Evolutionary conservation across 352 stramenopile species (phyloP).

Genomic region (Phytophthora tentaculata): DNA sequence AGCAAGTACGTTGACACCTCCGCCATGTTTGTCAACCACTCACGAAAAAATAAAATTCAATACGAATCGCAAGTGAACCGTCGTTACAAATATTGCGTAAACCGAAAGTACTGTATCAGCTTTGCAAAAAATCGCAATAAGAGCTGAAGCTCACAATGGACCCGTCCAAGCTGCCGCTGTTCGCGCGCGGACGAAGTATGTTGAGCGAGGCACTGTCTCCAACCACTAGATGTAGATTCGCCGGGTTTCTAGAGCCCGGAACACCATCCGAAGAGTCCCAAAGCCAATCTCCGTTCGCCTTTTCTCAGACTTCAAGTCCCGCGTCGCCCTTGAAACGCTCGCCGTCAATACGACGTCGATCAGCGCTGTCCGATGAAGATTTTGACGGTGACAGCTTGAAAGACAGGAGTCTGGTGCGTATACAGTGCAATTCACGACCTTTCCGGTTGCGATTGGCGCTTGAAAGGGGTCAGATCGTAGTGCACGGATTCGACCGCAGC

Average conservation of each 20-base stretch:
- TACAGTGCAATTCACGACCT: slow-evolving; percentile 52
- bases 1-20: slow-evolving; percentile 62
- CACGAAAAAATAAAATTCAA: slow-evolving; percentile 9
- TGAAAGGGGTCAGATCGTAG: slow-evolving; percentile 51
- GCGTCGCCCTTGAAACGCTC: slow-evolving; percentile 14
- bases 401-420: slow-evolving; percentile 48
- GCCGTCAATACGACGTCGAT: slow-evolving; percentile 32
- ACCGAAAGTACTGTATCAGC: background rate
- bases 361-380: slow-evolving; percentile 32
- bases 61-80: slow-evolving; percentile 31
- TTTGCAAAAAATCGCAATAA: background rate
- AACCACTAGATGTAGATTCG: slow-evolving; percentile 49
- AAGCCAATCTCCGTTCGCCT: slow-evolving; percentile 17
- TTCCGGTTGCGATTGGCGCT: slow-evolving; percentile 57
- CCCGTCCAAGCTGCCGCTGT: slow-evolving; percentile 35
- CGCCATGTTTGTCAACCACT: slow-evolving; percentile 22
- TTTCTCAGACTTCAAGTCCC: slow-evolving; percentile 18
- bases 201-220: slow-evolving; percentile 70
- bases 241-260: slow-evolving; percentile 49
- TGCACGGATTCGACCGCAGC: slow-evolving; percentile 49
- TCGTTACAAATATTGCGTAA: slow-evolving; percentile 19
- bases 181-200: slow-evolving; percentile 45
- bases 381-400: slow-evolving; percentile 4
- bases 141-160: slow-evolving; percentile 21
- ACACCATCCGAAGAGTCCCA: slow-evolving; percentile 10